Percentiles rank a stretch among this genome's conserved stretches.
These are phyloP conservation scores for Raffaelea deltoideospora DNA, from an alignment of 2,329 filamentous ascomycete species.

Conservation along the genomic window DNA sequence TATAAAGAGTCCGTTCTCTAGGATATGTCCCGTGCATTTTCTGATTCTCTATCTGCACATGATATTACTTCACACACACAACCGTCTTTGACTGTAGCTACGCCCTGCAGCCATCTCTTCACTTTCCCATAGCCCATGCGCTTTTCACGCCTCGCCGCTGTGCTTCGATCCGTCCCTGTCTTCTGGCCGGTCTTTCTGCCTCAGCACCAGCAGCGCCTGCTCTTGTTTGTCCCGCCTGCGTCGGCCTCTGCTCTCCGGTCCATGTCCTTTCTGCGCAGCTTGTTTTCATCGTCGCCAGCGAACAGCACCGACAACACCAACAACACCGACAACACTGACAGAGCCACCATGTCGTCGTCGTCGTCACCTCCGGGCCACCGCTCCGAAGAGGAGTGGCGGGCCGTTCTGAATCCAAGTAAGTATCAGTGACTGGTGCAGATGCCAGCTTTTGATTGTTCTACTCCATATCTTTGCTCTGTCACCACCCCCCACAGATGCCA, in stretches of 20 bases:
- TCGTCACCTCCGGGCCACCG: too few relatives aligned
- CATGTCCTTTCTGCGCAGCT: constrained; percentile 56
- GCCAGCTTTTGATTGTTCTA: neutral
- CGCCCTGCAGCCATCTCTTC: neutral
- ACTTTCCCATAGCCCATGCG: constrained; percentile 20
- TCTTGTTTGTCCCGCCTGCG: constrained; percentile 30
- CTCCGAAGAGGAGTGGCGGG: constrained; percentile 73
- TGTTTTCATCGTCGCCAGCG: constrained; percentile 70
- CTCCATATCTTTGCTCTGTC: neutral
- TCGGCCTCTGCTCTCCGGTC: constrained; percentile 26
- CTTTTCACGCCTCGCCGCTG: constrained; percentile 29
- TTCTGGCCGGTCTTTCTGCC: constrained; percentile 24
- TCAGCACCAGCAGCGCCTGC: constrained; percentile 17
- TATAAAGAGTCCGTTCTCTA: too few relatives aligned
- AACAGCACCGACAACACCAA: constrained; percentile 30
- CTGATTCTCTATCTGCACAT: too few relatives aligned
- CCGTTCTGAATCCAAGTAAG: constrained; percentile 51
- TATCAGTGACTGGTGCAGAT: neutral
- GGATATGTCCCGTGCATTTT: too few relatives aligned
- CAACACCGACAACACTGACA: constrained; percentile 58
- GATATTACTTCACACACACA: too few relatives aligned
- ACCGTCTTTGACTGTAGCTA: too few relatives aligned
- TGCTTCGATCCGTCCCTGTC: constrained; percentile 31
- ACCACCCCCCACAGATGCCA: too few relatives aligned
- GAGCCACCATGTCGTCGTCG: too few relatives aligned